Conservation (phyloP, 208 protist genomes). For the Wallacemonas sp. region DNA sequence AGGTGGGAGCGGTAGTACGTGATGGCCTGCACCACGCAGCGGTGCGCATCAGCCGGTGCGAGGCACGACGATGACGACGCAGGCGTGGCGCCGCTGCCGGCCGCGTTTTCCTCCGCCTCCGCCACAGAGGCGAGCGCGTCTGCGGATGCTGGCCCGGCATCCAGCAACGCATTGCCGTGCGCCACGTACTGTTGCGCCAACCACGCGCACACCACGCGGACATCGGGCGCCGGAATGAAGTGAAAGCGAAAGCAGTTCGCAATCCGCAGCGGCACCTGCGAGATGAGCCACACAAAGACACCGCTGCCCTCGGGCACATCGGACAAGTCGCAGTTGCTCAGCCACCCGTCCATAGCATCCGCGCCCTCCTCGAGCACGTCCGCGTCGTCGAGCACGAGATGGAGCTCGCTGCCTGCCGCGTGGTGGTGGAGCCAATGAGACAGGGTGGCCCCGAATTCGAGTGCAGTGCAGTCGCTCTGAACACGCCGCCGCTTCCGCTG, state of each 20-base stretch:
- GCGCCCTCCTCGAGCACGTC: conserved; percentile 54
- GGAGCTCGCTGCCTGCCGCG: conserved; percentile 61
- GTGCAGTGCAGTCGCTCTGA: conserved; percentile 43
- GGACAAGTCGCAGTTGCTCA: conserved; percentile 40
- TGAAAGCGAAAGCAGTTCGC: conserved; percentile 78
- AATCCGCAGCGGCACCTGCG: conserved; percentile 68
- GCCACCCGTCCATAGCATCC: conserved; percentile 51
- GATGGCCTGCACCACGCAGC: conserved; percentile 35
- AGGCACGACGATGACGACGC: neutral
- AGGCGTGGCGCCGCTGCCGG: too few species aligned
- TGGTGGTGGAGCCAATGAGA: conserved; percentile 51
- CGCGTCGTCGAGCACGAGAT: conserved; percentile 85
- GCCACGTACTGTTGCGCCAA: conserved; percentile 30
- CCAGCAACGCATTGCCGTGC: conserved; percentile 5
- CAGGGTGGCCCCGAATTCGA: conserved; percentile 60
- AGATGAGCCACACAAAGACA: conserved; percentile 74
- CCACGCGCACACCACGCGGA: conserved; percentile 45
- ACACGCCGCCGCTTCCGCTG: conserved; percentile 26
- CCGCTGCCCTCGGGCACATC: conserved; percentile 16
- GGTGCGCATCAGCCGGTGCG: conserved; percentile 12
- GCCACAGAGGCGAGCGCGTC: neutral
- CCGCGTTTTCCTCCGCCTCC: neutral
- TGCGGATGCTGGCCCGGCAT: neutral
- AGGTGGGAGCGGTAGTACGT: conserved; percentile 68
- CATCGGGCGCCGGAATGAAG: conserved; percentile 53